Evolutionary conservation across 768 basidiomycete species (phyloP).

Genomic region (Lepiota venenata): DNA sequence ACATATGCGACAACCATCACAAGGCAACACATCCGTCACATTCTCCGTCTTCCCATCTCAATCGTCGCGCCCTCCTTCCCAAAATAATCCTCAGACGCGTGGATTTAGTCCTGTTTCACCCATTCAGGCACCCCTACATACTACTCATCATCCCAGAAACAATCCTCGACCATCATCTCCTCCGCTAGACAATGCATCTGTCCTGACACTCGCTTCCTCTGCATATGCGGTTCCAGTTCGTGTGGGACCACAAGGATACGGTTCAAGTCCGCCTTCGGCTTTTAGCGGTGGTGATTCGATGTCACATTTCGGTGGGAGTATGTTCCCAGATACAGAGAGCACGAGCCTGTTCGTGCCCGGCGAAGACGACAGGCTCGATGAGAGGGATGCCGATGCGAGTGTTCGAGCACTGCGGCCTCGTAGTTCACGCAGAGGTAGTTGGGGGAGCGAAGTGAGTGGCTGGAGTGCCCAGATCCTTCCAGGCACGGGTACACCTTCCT

Average conservation of each 20-base stretch:
- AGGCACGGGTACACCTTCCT: constrained; percentile 42
- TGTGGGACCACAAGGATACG: constrained; percentile 36
- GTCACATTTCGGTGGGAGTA: constrained; percentile 69
- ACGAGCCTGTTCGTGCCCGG: constrained; percentile 64
- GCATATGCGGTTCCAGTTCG: constrained; percentile 76
- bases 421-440: constrained; percentile 83
- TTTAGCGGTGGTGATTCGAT: constrained; percentile 47
- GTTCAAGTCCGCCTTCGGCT: constrained; percentile 33
- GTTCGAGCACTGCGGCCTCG: constrained; percentile 86
- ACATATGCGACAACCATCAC: constrained; percentile 62
- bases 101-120: constrained; percentile 24
- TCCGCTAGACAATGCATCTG: constrained; percentile 87
- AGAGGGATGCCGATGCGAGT: constrained; percentile 80
- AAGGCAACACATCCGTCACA: constrained; percentile 49
- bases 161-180: constrained; percentile 93
- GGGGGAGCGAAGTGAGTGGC: constrained; percentile 86
- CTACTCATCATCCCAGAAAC: constrained; percentile 90
- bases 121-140: constrained; percentile 85
- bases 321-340: constrained; percentile 62
- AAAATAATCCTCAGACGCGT: constrained; percentile 27
- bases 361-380: constrained; percentile 63
- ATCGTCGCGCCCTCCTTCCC: constrained; percentile 30
- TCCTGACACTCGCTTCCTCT: constrained; percentile 91
- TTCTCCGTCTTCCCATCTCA: constrained; percentile 64
- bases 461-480: constrained; percentile 76